Percentiles rank a stretch among this genome's conserved stretches.
phyloP scores from a whole-genome alignment of 2,329 filamentous ascomycete species.

The Cladosporium sp. region DNA sequence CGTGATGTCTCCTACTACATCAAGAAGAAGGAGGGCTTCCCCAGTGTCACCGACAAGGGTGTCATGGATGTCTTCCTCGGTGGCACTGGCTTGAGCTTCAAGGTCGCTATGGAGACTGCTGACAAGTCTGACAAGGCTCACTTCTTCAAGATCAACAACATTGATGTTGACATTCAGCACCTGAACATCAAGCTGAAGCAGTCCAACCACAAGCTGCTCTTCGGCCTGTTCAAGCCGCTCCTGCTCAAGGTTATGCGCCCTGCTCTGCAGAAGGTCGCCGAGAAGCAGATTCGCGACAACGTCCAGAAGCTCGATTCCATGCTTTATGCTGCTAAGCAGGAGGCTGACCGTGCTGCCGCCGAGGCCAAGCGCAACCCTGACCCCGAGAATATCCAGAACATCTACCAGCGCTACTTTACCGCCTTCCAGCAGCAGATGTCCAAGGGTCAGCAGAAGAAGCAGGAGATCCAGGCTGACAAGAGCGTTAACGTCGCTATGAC shows the following conservation, averaged over 20 bases:
- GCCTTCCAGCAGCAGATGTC: slow-evolving; percentile 70
- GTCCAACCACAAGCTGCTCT: slow-evolving; percentile 91
- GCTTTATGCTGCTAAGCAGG: slow-evolving; percentile 72
- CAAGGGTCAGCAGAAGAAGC: slow-evolving; percentile 73
- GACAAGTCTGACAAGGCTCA: slow-evolving; percentile 70
- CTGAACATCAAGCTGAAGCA: slow-evolving; percentile 76
- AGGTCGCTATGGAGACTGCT: slow-evolving; percentile 79
- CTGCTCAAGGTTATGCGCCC: slow-evolving; percentile 80
- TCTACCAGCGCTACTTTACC: slow-evolving; percentile 78
- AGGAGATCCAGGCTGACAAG: slow-evolving; percentile 56
- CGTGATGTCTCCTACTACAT: slow-evolving; percentile 87
- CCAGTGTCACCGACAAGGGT: slow-evolving; percentile 79
- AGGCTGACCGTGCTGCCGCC: slow-evolving; percentile 69
- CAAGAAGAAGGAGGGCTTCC: slow-evolving; percentile 92
- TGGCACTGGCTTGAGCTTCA: slow-evolving; percentile 85
- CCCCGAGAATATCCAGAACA: slow-evolving; percentile 70
- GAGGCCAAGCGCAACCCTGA: slow-evolving; percentile 60
- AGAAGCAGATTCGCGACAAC: slow-evolving; percentile 82
- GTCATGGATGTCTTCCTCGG: slow-evolving; percentile 84
- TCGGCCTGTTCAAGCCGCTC: slow-evolving; percentile 79
- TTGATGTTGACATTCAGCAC: slow-evolving; percentile 33
- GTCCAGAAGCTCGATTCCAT: slow-evolving; percentile 70
- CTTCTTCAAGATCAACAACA: slow-evolving; percentile 92
- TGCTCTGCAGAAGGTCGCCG: slow-evolving; percentile 78
- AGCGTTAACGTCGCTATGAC: slow-evolving; percentile 81